These are phyloP conservation scores for Tritrichomonas foetus DNA, from an alignment of 208 protist species.

Conservation along the genomic window DNA sequence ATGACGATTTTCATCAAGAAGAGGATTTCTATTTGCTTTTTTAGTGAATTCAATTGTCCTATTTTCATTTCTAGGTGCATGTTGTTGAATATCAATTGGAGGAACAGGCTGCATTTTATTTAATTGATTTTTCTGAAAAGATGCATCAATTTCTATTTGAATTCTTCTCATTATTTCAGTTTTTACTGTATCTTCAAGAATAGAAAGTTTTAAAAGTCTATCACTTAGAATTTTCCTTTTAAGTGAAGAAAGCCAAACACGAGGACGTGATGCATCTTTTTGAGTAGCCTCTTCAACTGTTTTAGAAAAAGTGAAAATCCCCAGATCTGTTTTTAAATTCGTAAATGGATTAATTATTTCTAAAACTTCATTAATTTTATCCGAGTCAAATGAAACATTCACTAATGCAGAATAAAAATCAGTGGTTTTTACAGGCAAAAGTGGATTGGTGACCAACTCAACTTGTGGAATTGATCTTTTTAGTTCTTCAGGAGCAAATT, in stretches of 20 bases:
- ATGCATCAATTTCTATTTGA: not conserved
- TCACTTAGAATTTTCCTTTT: not conserved
- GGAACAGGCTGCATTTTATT: conserved; percentile 33
- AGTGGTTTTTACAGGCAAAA: not conserved
- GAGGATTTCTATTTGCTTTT: not conserved
- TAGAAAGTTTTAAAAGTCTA: not conserved
- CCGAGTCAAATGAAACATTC: not conserved
- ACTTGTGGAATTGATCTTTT: no score
- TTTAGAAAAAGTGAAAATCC: not conserved
- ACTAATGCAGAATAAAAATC: not conserved
- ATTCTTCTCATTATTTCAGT: not conserved
- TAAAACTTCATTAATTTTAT: not conserved
- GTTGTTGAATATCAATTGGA: not conserved
- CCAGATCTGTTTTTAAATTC: not conserved
- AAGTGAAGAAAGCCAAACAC: not conserved
- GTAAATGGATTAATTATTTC: not conserved
- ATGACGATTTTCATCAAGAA: not conserved
- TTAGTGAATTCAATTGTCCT: not conserved
- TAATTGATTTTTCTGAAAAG: not conserved
- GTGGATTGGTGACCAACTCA: not conserved
- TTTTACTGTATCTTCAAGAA: conserved; percentile 24
- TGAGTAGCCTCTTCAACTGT: not conserved
- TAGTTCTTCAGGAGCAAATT: not conserved
- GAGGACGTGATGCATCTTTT: no score
- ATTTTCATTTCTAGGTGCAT: no score